These are phyloP conservation scores for Fonsecaea pugnacius DNA, from an alignment of 2,329 filamentous ascomycete species.

Conservation along the genomic window DNA sequence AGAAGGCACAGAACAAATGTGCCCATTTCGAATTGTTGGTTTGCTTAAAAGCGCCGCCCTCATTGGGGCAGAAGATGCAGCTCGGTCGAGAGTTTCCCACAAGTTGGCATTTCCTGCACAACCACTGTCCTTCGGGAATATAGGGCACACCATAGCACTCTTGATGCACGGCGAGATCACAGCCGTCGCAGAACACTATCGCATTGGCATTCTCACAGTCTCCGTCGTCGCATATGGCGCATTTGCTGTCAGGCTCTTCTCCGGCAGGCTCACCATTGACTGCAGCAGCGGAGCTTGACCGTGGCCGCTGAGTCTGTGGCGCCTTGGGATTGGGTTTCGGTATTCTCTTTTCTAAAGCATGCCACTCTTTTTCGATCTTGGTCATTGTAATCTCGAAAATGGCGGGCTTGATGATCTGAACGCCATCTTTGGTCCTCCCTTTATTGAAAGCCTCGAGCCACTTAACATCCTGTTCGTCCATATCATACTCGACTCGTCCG, in stretches of 20 bases:
- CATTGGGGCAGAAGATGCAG: constrained; percentile 98
- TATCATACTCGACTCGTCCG: constrained; percentile 94
- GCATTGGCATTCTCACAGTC: constrained; percentile 99
- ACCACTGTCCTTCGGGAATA: constrained; percentile 97
- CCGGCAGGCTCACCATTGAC: constrained; percentile 89
- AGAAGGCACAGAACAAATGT: constrained; percentile 93
- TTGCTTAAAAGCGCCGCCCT: constrained; percentile 97
- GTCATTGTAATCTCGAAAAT: constrained; percentile 98
- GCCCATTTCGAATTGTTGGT: constrained; percentile 97
- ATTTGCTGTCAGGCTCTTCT: constrained; percentile 96
- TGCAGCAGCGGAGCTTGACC: constrained; percentile 90
- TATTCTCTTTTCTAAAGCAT: constrained; percentile 92
- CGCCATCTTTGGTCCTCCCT: constrained; percentile 72
- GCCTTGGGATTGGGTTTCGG: constrained; percentile 97
- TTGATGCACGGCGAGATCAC: constrained; percentile 95
- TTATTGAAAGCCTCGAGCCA: constrained; percentile 87
- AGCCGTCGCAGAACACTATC: constrained; percentile 98
- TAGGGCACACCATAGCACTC: constrained; percentile 99
- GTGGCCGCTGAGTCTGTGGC: constrained; percentile 87
- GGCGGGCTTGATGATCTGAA: constrained; percentile 85
- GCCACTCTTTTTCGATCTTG: constrained; percentile 99
- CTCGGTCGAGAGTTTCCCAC: constrained; percentile 90
- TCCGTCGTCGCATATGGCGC: constrained; percentile 97
- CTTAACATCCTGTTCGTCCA: constrained; percentile 98
- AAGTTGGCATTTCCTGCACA: constrained; percentile 94